These are phyloP conservation scores for Pleurotus ostreatus DNA, from an alignment of 768 basidiomycete species.

Conservation along the genomic window DNA sequence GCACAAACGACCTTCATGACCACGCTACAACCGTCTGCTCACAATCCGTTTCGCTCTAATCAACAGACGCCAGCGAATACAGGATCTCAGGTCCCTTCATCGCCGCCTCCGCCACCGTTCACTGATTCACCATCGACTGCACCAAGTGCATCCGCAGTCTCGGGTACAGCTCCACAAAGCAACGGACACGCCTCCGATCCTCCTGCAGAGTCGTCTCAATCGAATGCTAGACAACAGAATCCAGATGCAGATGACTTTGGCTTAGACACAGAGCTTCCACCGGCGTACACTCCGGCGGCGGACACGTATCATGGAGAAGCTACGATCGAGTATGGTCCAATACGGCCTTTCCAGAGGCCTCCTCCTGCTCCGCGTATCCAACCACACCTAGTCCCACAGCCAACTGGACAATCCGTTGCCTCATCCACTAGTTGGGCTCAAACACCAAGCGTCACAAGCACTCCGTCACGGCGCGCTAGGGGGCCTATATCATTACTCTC, in stretches of 20 bases:
- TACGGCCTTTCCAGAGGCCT: conserved; percentile 20
- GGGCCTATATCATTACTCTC: not conserved
- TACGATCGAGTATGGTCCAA: conserved; percentile 56
- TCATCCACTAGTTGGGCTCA: conserved; percentile 13
- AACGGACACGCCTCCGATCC: not conserved
- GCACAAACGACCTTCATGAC: not conserved
- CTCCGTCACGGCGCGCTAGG: not conserved
- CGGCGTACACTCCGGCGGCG: conserved; percentile 63
- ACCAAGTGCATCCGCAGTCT: conserved; percentile 3
- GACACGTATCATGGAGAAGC: conserved; percentile 53
- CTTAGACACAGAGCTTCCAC: conserved; percentile 56
- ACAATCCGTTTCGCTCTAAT: conserved; percentile 8
- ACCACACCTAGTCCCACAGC: conserved; percentile 12
- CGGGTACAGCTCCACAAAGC: not conserved
- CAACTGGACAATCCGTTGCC: conserved; percentile 12
- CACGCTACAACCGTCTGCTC: not conserved
- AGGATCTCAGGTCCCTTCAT: not conserved
- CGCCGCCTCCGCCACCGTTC: conserved; percentile 9
- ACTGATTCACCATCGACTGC: not conserved
- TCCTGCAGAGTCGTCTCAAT: not conserved
- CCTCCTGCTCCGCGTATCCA: conserved; percentile 21
- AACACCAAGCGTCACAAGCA: too few relatives aligned
- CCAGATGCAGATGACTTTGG: conserved; percentile 4
- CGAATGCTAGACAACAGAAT: not conserved
- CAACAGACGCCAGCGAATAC: conserved; percentile 2